Evolutionary conservation across 73 alveolate species (phyloP).

Genomic region (Paramecium primaurelia): DNA sequence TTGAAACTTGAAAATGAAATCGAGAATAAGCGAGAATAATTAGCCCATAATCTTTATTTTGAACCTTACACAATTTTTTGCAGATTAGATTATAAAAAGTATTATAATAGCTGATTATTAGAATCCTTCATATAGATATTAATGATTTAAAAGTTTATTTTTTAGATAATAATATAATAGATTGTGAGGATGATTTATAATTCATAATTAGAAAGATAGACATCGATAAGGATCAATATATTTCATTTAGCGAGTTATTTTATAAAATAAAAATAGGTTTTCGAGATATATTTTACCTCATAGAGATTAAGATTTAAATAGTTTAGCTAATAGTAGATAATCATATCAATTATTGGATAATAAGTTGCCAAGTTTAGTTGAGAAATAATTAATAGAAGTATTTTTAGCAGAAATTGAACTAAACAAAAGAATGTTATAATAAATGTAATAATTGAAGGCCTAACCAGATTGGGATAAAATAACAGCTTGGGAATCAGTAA

Average conservation of each 20-base stretch:
- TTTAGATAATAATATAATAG: background rate
- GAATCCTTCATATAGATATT: background rate
- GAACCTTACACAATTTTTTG: constrained; percentile 12
- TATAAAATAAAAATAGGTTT: background rate
- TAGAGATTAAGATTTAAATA: background rate
- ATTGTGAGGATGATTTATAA: background rate
- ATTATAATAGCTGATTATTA: background rate
- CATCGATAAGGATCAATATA: background rate
- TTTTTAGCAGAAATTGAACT: background rate
- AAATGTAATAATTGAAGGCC: background rate
- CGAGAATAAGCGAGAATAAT: background rate
- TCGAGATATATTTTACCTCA: background rate
- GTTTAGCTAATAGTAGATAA: background rate
- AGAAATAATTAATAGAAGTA: background rate
- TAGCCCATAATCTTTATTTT: background rate
- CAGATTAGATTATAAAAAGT: constrained; percentile 17
- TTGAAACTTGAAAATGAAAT: background rate
- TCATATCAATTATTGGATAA: background rate
- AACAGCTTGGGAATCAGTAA: background rate
- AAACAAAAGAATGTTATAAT: background rate
- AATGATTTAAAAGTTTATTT: background rate
- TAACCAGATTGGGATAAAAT: background rate
- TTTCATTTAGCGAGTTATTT: background rate
- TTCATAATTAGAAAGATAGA: background rate
- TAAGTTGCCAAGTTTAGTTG: background rate